Evolutionary conservation across 371 early-diverging fungal genomes (phyloP).

Genomic region (Scutellospora calospora): DNA sequence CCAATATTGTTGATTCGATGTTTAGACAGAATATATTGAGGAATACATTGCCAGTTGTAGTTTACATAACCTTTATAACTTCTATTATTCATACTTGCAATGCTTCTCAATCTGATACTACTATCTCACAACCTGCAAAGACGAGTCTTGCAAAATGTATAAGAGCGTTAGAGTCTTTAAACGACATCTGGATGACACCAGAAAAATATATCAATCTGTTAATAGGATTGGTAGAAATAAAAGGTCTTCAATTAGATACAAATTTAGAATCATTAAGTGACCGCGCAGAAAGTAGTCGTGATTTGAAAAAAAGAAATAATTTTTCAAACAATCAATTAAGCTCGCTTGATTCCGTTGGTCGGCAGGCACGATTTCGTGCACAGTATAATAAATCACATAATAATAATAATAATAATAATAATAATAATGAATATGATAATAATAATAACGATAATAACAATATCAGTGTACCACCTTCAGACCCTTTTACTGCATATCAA

Average conservation of each 20-base stretch:
- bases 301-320: too few species aligned
- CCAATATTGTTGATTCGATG: constrained; percentile 25
- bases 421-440: too few species aligned
- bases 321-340: too few species aligned
- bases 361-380: too few species aligned
- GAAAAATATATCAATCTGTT: constrained; percentile 31
- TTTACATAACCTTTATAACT: constrained; percentile 38
- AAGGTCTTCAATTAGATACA: constrained; percentile 24
- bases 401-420: too few species aligned
- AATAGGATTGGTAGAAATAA: constrained; percentile 36
- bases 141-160: constrained; percentile 24
- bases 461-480: neutral
- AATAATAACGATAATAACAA: too few species aligned
- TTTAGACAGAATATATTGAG: neutral
- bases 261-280: too few species aligned
- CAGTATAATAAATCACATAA: too few species aligned
- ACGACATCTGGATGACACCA: constrained; percentile 32
- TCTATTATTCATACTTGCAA: constrained; percentile 43
- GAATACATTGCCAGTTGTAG: neutral
- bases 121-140: constrained; percentile 37
- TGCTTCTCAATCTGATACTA: constrained; percentile 28
- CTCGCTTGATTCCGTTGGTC: too few species aligned
- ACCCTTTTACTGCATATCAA: neutral
- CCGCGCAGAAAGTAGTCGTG: too few species aligned
- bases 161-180: constrained; percentile 30